A percentile compares a stretch with the other conserved stretches of the same genome.
These are phyloP conservation scores for Prototheca cutis DNA, from an alignment of 163 green algal species.

Conservation along the genomic window DNA sequence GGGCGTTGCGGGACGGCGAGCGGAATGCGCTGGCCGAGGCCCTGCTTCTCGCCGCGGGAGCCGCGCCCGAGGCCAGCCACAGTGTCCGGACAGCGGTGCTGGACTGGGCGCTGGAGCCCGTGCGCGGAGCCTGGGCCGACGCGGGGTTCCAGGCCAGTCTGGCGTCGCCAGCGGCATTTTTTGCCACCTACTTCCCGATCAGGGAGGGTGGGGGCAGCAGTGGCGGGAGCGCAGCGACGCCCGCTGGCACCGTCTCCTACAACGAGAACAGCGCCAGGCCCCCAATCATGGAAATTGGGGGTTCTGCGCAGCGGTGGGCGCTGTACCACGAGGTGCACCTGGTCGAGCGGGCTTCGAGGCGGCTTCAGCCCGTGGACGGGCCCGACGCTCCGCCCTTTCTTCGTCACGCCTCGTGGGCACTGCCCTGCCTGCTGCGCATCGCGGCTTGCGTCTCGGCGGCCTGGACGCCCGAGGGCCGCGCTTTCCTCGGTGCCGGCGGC, in stretches of 20 bases:
- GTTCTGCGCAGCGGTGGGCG: slow-evolving; percentile 32
- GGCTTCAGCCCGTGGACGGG: slow-evolving; percentile 8
- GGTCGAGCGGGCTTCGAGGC: slow-evolving; percentile 41
- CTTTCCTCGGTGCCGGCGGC: slow-evolving; percentile 8
- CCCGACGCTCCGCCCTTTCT: slow-evolving; percentile 2
- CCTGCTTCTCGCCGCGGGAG: slow-evolving; percentile 6
- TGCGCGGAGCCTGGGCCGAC: slow-evolving; percentile 40
- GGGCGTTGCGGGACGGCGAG: slow-evolving; percentile 35
- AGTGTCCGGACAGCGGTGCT: too few species aligned
- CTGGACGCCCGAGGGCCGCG: slow-evolving; percentile 13
- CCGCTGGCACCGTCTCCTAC: too few species aligned
- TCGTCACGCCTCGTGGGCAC: slow-evolving; percentile 34
- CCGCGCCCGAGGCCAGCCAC: slow-evolving; percentile 7
- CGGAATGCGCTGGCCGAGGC: slow-evolving; percentile 22
- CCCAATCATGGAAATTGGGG: too few species aligned
- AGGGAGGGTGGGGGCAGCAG: too few species aligned
- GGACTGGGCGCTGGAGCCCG: slow-evolving; percentile 35
- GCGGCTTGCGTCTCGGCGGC: slow-evolving; percentile 38
- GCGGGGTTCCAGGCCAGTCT: slow-evolving; percentile 31
- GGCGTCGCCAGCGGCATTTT: slow-evolving; percentile 30
- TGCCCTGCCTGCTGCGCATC: slow-evolving; percentile 33
- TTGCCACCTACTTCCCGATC: slow-evolving; percentile 37
- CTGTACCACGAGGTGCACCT: slow-evolving; percentile 56
- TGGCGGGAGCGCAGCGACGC: too few species aligned
- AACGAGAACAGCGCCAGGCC: too few species aligned